These are phyloP conservation scores for Nannochloropsis gaditana DNA, from an alignment of 108 stramenopile genomes.

Conservation along the genomic window DNA sequence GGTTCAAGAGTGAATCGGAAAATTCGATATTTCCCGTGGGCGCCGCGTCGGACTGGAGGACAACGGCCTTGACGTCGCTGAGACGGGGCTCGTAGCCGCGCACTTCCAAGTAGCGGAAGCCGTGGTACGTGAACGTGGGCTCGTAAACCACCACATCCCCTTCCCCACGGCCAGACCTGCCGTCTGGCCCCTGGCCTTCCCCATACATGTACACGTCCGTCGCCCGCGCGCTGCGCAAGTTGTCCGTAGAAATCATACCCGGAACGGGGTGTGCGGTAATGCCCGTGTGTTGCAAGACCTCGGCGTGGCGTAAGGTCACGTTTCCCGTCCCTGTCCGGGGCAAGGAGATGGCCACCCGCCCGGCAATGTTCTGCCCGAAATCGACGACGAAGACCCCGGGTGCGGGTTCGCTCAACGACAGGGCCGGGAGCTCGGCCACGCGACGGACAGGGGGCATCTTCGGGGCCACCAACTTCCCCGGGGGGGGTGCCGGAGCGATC, in stretches of 20 bases:
- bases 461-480: not conserved
- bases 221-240: constrained; percentile 35
- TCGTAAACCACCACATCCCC: constrained; percentile 18
- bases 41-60: constrained; percentile 35
- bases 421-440: not conserved
- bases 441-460: constrained; percentile 12
- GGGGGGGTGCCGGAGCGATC: not conserved
- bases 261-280: constrained; percentile 26
- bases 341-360: constrained; percentile 35
- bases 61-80: constrained; percentile 39
- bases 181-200: constrained; percentile 30
- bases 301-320: constrained; percentile 42
- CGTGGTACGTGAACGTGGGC: constrained; percentile 43
- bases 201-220: constrained; percentile 42
- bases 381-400: constrained; percentile 35
- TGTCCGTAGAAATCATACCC: constrained; percentile 35
- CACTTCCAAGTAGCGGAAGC: constrained; percentile 48
- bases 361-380: constrained; percentile 51
- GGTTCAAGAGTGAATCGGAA: constrained; percentile 37
- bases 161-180: not conserved
- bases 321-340: constrained; percentile 21
- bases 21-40: constrained; percentile 33
- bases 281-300: constrained; percentile 41
- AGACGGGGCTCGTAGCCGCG: constrained; percentile 26
- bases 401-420: not conserved